Evolutionary conservation across 108 stramenopile genomes (phyloP), one percentile per base, ranked within the genome.

Genomic region (Seminavis robusta): DNA sequence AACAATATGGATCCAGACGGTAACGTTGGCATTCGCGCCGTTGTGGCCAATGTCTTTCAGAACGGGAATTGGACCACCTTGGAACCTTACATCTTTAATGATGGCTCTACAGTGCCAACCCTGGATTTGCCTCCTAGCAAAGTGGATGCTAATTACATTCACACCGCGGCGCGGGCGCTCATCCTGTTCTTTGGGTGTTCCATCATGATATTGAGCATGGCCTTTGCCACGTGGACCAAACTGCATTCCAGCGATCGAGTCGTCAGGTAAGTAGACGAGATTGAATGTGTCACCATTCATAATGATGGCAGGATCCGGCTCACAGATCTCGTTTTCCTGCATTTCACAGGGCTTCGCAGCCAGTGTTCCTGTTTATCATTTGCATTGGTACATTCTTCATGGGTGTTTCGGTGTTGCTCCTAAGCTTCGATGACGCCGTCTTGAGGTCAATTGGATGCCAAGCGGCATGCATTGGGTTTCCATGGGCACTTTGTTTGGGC

Each of bases 351-450:
- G 64, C 57, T 1, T 62, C 59, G 23, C 80, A 82, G 45, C 80
- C 81, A 3, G 24, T 67, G 11, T 83, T 79, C 34, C 43, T 83
- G 20, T 3, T 42, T 7, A 45, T 78, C 23, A 58, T 80, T 8
- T 77, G 76, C 34, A 8, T 46, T 28, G 83, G 83, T 37, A 52
- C 56, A 1, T 62, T 80, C 25, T 19, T 84, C 3, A 69, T 80
- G 69, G 72, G 37, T 24, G 30, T 42, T 15, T 10, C 64, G 15
- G 64, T 77, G 16, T 64, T 77, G 31, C 66, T 67, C 0, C 32
- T 77, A 15, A 17, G 27, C 3, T 44, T 76, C 24, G 68, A 76
- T 34, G 56, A 71, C 9, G 21, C 20, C 3, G 30, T 65, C 8
- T 30, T 42, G 8, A 36, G 19, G 10, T 16, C 42, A 3, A 6